A percentile compares a stretch with the other conserved stretches of the same genome.
Conservation (phyloP, 148 eudicot species). For the Camellia japonica region DNA sequence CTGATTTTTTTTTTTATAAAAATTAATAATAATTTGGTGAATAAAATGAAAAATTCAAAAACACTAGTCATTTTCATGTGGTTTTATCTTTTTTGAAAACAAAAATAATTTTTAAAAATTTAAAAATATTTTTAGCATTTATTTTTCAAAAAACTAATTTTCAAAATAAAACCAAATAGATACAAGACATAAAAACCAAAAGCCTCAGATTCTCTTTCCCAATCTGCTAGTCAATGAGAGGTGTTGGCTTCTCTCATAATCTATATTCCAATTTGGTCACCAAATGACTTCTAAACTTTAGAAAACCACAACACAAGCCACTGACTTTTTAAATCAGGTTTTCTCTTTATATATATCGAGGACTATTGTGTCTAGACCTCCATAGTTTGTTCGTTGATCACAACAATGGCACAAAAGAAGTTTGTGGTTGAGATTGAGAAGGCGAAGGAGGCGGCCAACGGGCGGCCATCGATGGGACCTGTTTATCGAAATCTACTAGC, state of each 20-base stretch:
- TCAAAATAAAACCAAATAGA: no score
- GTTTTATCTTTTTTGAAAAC: no score
- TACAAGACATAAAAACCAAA: no score
- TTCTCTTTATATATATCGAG: not conserved
- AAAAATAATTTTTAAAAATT: no score
- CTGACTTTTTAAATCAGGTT: not conserved
- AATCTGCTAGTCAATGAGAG: not conserved
- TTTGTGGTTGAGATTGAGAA: conserved; percentile 73
- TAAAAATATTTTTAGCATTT: no score
- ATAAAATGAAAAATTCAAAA: no score
- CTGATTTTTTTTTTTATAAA: no score
- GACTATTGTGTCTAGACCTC: not conserved
- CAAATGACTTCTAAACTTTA: not conserved
- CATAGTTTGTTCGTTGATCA: not conserved
- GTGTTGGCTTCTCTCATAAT: not conserved
- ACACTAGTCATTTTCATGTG: no score
- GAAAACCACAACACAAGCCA: not conserved
- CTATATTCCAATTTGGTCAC: conserved; percentile 1
- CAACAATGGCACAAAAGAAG: conserved; percentile 51
- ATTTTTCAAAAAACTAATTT: no score
- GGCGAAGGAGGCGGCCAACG: conserved; percentile 46
- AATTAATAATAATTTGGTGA: no score
- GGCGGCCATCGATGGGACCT: conserved; percentile 73
- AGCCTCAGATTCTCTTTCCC: not conserved
- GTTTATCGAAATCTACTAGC: conserved; percentile 73